Base-by-base conservation (phyloP, 1,284 basidiomycete genomes). In the Ustilago curta region DNA sequence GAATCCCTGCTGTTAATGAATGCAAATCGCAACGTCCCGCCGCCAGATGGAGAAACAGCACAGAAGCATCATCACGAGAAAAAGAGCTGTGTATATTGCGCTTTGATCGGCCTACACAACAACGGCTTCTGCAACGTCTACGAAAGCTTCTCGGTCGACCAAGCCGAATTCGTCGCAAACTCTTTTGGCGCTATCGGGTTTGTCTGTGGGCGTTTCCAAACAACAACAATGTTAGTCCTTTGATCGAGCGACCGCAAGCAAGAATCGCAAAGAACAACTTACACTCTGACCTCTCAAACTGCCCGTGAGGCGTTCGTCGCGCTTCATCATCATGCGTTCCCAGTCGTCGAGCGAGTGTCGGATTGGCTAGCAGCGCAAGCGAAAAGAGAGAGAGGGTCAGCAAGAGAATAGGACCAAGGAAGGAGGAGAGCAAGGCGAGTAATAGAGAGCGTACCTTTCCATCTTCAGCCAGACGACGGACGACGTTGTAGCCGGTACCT, bases 241-340 rank as follows among this genome's bases (percentile, higher is more conserved):
- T 8, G 8, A 32, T 12, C 31, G 25, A 39, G 31, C 29, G 14
- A 40, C 19, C 21, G 37, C 9, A 32, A 25, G 47, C 16, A 40
- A 40, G 12, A 8, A 21, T 49, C 27, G 7, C 27, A 4, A 27
- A 11, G n/a, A 12, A 31, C 39, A 25, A 83, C 84, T 56, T 70
- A 85, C 84, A 59, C 71, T 64, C 73, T 85, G 84, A 54, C 82
- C 84, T 73, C 84, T 59, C 37, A 55, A 65, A 29, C 65, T 80
- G 19, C 84, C 84, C 1, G 84, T 85, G 19, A 85, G 59, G 8
- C 83, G 60, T 59, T 83, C 74, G 59, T 85, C 84, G 14, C 84
- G 72, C 43, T 72, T 69, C 80, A 85, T 83, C 84, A 85, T 84
- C 78, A 84, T 82, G 19, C 78, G 62, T 48, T 85, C 84, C 80